phyloP scores from a whole-genome alignment of 2,329 filamentous ascomycete species.

The Pyrenophora teres region DNA sequence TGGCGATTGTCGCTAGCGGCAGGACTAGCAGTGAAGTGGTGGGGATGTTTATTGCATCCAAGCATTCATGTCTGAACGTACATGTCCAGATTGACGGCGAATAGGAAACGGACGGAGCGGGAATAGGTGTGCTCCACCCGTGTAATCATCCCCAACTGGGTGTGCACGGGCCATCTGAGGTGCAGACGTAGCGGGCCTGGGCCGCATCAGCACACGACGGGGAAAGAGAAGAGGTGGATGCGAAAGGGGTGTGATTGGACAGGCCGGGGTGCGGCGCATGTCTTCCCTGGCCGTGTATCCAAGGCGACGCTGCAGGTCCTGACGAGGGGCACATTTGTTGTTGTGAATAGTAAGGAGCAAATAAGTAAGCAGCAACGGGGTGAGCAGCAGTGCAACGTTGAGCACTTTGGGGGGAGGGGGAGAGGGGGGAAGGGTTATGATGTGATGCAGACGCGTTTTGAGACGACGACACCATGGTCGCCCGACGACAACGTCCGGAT shows the following conservation, averaged over 20 bases:
- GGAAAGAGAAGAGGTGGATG: constrained; percentile 17
- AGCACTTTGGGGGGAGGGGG: too few species aligned
- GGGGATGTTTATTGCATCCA: constrained; percentile 6
- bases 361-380: too few species aligned
- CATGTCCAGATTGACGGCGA: constrained; percentile 27
- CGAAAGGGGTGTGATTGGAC: constrained; percentile 22
- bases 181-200: constrained; percentile 33
- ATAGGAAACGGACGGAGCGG: constrained; percentile 26
- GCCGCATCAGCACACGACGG: constrained; percentile 20
- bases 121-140: constrained; percentile 8
- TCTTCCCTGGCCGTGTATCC: constrained; percentile 17
- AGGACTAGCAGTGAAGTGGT: constrained; percentile 12
- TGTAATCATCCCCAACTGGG: constrained; percentile 13
- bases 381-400: constrained; percentile 14
- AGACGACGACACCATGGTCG: background rate
- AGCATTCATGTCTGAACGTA: background rate
- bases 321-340: constrained; percentile 13
- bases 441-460: constrained; percentile 16
- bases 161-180: constrained; percentile 14
- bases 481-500: background rate
- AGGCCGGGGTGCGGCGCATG: constrained; percentile 23
- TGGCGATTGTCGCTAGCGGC: constrained; percentile 13
- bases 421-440: constrained; percentile 9
- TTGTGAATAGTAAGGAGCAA: constrained; percentile 5
- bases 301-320: constrained; percentile 17